Conservation (phyloP, 1,284 basidiomycete species). For the Bjerkandera adusta region DNA sequence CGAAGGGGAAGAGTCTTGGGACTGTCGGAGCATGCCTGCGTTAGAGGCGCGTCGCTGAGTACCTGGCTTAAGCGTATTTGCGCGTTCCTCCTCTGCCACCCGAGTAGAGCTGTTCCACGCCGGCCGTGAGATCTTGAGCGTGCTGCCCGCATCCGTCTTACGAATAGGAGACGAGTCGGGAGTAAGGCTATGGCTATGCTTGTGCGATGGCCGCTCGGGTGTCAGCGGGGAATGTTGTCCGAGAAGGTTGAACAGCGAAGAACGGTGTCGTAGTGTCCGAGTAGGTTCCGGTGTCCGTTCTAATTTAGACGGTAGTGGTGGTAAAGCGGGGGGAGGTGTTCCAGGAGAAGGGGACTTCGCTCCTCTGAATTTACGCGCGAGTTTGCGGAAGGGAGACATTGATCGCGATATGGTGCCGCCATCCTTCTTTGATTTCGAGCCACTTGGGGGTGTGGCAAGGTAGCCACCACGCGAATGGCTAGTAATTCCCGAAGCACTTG, state of each 20-base stretch:
- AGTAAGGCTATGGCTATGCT: constrained; percentile 66
- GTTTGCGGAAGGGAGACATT: constrained; percentile 74
- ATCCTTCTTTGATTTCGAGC: constrained; percentile 42
- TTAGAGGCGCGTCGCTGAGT: constrained; percentile 36
- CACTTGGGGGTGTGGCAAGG: constrained; percentile 61
- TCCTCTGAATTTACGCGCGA: constrained; percentile 61
- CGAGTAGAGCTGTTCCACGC: constrained; percentile 81
- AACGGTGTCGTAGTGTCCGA: constrained; percentile 50
- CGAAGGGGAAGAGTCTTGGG: constrained; percentile 45
- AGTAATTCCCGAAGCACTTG: constrained; percentile 56
- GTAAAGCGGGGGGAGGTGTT: constrained; percentile 50
- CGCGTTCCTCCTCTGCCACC: constrained; percentile 52
- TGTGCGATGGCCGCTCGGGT: constrained; percentile 59
- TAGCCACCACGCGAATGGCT: constrained; percentile 52
- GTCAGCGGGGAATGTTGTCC: constrained; percentile 43
- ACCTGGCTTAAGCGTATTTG: constrained; percentile 45
- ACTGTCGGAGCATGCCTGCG: constrained; percentile 19
- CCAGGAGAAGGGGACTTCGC: constrained; percentile 34
- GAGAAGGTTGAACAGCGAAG: constrained; percentile 56
- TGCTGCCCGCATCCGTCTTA: constrained; percentile 31
- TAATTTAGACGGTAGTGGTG: too few species aligned
- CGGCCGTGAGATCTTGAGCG: constrained; percentile 38
- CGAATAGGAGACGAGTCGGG: constrained; percentile 59
- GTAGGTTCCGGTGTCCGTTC: constrained; percentile 59
- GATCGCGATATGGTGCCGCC: constrained; percentile 63